Evolutionary conservation across 768 basidiomycete genomes (phyloP).

Genomic region (Wakefieldia striispora): DNA sequence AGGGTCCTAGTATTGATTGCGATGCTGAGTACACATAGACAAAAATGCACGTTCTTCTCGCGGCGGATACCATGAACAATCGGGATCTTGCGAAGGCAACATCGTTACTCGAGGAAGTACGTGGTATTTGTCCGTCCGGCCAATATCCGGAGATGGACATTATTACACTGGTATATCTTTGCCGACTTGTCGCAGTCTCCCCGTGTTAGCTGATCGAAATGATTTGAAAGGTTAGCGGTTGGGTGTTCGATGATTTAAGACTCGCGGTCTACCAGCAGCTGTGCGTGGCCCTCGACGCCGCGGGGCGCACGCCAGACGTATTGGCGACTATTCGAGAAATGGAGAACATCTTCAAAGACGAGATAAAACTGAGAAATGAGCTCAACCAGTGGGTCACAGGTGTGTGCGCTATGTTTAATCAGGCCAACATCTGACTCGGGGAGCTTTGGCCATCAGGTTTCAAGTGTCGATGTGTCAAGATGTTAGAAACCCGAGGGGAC

Average conservation of each 20-base stretch:
- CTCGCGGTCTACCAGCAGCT: constrained; percentile 3
- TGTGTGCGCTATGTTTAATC: neutral
- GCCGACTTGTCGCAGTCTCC: neutral
- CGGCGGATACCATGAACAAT: constrained; percentile 3
- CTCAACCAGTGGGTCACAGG: constrained; percentile 9
- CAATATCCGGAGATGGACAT: constrained; percentile 5
- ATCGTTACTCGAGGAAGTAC: constrained; percentile 3
- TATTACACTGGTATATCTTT: constrained; percentile 15
- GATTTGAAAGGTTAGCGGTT: constrained; percentile 12
- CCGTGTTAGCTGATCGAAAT: neutral
- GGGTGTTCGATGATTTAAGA: constrained; percentile 14
- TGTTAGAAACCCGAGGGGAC: constrained; percentile 11
- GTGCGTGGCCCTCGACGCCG: constrained; percentile 9
- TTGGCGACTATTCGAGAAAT: constrained; percentile 1
- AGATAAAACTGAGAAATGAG: constrained; percentile 6
- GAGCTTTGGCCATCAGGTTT: neutral
- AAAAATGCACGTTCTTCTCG: constrained; percentile 13
- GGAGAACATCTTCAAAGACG: constrained; percentile 5
- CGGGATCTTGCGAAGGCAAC: neutral
- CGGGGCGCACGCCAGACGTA: neutral
- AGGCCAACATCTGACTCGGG: neutral
- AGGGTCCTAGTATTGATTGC: neutral
- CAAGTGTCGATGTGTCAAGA: constrained; percentile 5
- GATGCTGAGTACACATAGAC: constrained; percentile 5
- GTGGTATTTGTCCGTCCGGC: constrained; percentile 11